These are phyloP conservation scores for Penicillium sp. DNA, from an alignment of 2,329 filamentous ascomycete species.

Conservation along the genomic window DNA sequence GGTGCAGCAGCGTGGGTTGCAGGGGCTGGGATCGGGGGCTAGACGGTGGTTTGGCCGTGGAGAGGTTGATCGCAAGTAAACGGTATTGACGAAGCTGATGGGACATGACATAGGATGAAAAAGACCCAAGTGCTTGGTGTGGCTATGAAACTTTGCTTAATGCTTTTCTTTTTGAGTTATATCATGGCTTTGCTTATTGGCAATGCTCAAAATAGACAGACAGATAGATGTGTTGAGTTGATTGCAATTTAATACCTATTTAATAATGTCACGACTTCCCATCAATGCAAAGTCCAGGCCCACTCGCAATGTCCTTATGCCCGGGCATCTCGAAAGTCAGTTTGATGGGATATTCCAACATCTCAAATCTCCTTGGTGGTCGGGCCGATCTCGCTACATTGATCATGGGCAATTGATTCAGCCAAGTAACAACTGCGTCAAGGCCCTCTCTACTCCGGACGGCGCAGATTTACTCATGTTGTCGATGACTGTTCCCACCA, in stretches of 20 bases:
- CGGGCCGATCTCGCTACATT: neutral
- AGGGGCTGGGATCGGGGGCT: conserved; percentile 32
- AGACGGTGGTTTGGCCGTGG: conserved; percentile 13
- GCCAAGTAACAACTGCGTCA: neutral
- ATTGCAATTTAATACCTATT: neutral
- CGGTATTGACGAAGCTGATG: neutral
- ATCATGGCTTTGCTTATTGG: neutral
- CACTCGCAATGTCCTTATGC: neutral
- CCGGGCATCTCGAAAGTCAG: neutral
- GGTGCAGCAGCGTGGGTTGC: conserved; percentile 38
- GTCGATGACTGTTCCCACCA: conserved; percentile 26
- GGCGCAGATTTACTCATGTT: conserved; percentile 1
- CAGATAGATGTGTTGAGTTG: neutral
- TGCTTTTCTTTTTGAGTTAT: neutral
- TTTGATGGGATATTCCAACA: neutral
- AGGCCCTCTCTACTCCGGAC: neutral
- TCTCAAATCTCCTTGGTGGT: neutral
- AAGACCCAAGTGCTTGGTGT: neutral
- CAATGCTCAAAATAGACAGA: neutral
- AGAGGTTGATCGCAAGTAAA: neutral
- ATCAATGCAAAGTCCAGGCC: neutral
- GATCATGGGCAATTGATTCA: neutral
- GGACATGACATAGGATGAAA: neutral
- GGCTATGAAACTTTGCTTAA: neutral
- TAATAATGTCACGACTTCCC: neutral